Evolutionary conservation across 208 protist species (phyloP), one percentile per base, ranked within the genome.

Genomic region (Leishmania turanica): DNA sequence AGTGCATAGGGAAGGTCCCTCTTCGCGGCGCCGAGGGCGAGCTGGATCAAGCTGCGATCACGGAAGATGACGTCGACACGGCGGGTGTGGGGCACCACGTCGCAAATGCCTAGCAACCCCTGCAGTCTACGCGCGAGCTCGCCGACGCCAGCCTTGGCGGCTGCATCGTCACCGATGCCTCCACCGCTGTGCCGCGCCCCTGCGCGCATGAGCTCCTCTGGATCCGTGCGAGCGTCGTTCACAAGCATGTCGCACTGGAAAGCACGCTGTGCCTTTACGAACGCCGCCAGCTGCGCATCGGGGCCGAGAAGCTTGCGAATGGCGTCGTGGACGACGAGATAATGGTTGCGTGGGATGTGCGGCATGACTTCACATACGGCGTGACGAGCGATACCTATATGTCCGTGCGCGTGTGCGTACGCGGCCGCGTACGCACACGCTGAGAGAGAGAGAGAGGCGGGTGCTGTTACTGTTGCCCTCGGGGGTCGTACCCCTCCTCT

Each of bases 231-330:
- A 13, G 77, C 47, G n/a, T 83, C 83, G 79, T 95, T 96, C 42
- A 97, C 82, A 31, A 96, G 85, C 95, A 97, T 97, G 77, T 97
- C 91, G 64, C 95, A 96, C 78, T 97, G 95, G 77, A 95, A 97
- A 0, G 76, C 74, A 70, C 87, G 80, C 75, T 87, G 86, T 4
- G 87, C 79, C 81, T 88, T 92, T 24, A 96, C 95, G 73, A 97
- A 97, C 4, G 95, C 95, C 17, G 93, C 70, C 7, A 97, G 87
- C 53, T 91, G 78, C 3, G 89, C 90, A 8, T 71, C 81, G 7
- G 69, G 69, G 34, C 89, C 91, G 3, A 90, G 66, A 13, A 95
- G 81, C 79, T 89, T 88, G 17, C 91, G 87, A 47, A 95, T 79
- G 9, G 93, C 92, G 58, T 97, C 95, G 80, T 97, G 95, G 6